Evolutionary conservation across 495 filamentous ascomycete species (phyloP), one percentile per base, ranked within the genome.

Genomic region (Delitschia confertaspora): DNA sequence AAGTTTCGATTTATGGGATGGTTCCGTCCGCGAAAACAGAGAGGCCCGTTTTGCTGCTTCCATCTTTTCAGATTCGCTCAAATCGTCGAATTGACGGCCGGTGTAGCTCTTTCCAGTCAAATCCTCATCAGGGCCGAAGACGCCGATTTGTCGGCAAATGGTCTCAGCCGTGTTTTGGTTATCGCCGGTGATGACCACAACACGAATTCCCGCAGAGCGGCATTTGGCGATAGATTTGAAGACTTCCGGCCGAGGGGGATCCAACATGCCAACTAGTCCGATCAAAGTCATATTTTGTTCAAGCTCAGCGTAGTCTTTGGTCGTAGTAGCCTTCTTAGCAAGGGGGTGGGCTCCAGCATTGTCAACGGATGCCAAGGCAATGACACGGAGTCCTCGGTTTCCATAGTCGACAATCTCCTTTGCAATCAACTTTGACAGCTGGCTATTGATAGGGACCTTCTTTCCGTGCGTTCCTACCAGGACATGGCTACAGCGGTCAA

Each of bases 141-240:
- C 79, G 45, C 93, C 93, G 55, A 99, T 96, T 58, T 91, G 83
- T 39, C 89, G 84, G 66, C 93, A 96, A 58, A 99, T 94, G 29
- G 85, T 88, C 65, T 99, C 93, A 5, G 93, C 93, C 0, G 93
- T 99, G 67, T 89, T 91, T 55, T 80, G 87, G 63, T 94, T 96
- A 65, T 99, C 93, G 53, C 93, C 93, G 22, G 93, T 99, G 59
- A 99, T 94, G 33, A 99, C 93, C 55, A 99, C 82, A 24, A 99
- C 88, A 25, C 93, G 82, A 53, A 99, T 95, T 49, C 93, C 93
- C 51, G 93, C 93, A 42, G 83, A 79, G 53, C 79, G 82, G 63
- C 93, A 96, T 62, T 88, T 85, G 56, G 71, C 70, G 58, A 99
- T 94, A 18, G 91, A 85, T 30, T 68, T 74, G 31, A 80, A 72